These are phyloP conservation scores for Arthroderma sp. DNA, from an alignment of 2,329 filamentous ascomycete genomes.

Conservation along the genomic window DNA sequence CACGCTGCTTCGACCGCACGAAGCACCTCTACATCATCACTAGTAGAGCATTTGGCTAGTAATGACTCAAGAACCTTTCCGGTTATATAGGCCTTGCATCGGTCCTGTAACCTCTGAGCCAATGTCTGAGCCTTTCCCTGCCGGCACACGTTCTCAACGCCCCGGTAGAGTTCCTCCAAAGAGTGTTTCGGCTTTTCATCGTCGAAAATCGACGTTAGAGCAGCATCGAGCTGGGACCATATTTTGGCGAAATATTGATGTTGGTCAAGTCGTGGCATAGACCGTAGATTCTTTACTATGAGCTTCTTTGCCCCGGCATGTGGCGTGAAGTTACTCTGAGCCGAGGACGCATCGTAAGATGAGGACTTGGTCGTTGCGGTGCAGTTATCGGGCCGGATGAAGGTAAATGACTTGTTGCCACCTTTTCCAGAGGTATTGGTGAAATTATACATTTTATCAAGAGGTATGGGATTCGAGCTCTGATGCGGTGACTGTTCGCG, in stretches of 20 bases:
- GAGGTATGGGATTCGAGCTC: conserved; percentile 14
- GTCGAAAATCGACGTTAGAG: conserved; percentile 60
- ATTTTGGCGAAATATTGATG: conserved; percentile 66
- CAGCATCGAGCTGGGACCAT: conserved; percentile 59
- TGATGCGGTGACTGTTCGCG: background rate
- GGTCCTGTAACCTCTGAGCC: conserved; percentile 50
- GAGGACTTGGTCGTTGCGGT: conserved; percentile 14
- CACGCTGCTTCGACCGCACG: conserved; percentile 50
- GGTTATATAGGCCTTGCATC: conserved; percentile 52
- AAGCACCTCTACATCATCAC: conserved; percentile 52
- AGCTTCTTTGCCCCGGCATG: conserved; percentile 70
- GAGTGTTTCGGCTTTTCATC: conserved; percentile 52
- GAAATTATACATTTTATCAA: conserved; percentile 44
- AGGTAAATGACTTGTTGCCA: conserved; percentile 18
- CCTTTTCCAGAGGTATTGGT: conserved; percentile 25
- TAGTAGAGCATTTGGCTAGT: conserved; percentile 39
- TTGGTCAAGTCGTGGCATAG: conserved; percentile 49
- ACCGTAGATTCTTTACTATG: conserved; percentile 82
- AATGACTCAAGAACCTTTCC: conserved; percentile 46
- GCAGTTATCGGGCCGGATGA: conserved; percentile 1
- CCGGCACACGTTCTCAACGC: conserved; percentile 82
- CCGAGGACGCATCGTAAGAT: conserved; percentile 8
- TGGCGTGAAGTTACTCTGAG: conserved; percentile 49
- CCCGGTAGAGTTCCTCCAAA: conserved; percentile 79
- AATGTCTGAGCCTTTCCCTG: conserved; percentile 58